These are phyloP conservation scores for Immersiporthe knoxdaviesiana DNA, from an alignment of 2,329 filamentous ascomycete genomes.

Conservation along the genomic window DNA sequence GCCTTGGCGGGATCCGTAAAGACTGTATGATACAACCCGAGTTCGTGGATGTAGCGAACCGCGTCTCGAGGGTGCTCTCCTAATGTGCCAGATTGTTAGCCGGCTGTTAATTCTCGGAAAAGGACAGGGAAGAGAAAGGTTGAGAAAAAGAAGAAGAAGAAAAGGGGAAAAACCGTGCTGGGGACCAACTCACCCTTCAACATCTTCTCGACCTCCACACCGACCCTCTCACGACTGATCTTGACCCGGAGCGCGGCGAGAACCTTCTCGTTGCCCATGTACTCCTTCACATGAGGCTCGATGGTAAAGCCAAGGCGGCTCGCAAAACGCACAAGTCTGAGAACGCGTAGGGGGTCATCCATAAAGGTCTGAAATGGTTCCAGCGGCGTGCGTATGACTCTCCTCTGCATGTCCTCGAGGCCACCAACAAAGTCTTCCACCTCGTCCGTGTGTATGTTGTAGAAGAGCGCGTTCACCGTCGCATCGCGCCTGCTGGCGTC, in stretches of 20 bases:
- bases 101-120: neutral
- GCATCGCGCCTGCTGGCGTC: slow-evolving; percentile 89
- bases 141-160: neutral
- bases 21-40: slow-evolving; percentile 71
- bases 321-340: slow-evolving; percentile 87
- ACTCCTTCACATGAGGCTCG: slow-evolving; percentile 66
- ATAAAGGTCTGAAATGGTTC: slow-evolving; percentile 91
- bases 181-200: slow-evolving; percentile 61
- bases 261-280: slow-evolving; percentile 81
- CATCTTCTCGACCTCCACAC: slow-evolving; percentile 90
- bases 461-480: slow-evolving; percentile 94
- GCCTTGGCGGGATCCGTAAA: slow-evolving; percentile 69
- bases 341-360: slow-evolving; percentile 86
- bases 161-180: neutral
- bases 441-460: slow-evolving; percentile 78
- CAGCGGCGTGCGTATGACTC: slow-evolving; percentile 81
- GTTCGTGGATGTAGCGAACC: slow-evolving; percentile 66
- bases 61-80: slow-evolving; percentile 64
- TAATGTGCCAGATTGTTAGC: slow-evolving; percentile 32
- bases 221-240: slow-evolving; percentile 89
- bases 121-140: neutral
- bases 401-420: slow-evolving; percentile 70
- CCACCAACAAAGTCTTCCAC: slow-evolving; percentile 89
- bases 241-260: slow-evolving; percentile 79
- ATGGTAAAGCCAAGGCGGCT: slow-evolving; percentile 82